These are phyloP conservation scores for Ceratorhiza oryzae-sativae DNA, from an alignment of 1,284 basidiomycete genomes.

Conservation along the genomic window DNA sequence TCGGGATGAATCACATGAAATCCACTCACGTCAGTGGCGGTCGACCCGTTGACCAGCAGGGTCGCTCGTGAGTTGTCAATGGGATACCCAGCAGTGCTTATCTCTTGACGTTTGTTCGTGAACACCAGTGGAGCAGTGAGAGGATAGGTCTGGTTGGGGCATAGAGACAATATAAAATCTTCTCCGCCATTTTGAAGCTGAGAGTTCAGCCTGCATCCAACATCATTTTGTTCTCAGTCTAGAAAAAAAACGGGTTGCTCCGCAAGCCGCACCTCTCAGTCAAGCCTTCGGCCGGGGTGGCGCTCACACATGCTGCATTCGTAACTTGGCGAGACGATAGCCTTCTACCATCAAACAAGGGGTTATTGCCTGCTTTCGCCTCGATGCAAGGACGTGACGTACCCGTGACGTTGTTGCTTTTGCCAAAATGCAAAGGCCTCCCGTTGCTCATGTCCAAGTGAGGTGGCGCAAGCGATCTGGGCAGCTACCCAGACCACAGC, in stretches of 20 bases:
- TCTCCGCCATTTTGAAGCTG: slow-evolving; percentile 46
- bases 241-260: not conserved
- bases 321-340: slow-evolving; percentile 2
- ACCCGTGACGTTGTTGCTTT: slow-evolving; percentile 11
- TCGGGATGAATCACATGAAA: slow-evolving; percentile 46
- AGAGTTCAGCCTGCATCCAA: slow-evolving; percentile 3
- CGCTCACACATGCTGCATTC: slow-evolving; percentile 1
- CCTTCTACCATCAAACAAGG: not conserved
- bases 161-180: slow-evolving; percentile 57
- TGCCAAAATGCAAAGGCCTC: slow-evolving; percentile 21
- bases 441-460: slow-evolving; percentile 23
- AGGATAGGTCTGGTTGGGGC: slow-evolving; percentile 52
- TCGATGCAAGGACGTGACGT: not conserved
- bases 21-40: slow-evolving; percentile 2
- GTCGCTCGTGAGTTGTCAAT: slow-evolving; percentile 52
- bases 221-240: not conserved
- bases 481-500: not conserved
- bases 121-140: slow-evolving; percentile 54
- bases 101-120: slow-evolving; percentile 55
- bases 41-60: slow-evolving; percentile 49
- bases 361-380: not conserved
- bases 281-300: slow-evolving; percentile 18
- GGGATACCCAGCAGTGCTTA: slow-evolving; percentile 56
- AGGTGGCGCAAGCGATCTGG: slow-evolving; percentile 1
- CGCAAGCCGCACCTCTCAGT: slow-evolving; percentile 9